Conservation (phyloP, 2,329 filamentous ascomycete species). For the Drechslerella dactyloides region DNA sequence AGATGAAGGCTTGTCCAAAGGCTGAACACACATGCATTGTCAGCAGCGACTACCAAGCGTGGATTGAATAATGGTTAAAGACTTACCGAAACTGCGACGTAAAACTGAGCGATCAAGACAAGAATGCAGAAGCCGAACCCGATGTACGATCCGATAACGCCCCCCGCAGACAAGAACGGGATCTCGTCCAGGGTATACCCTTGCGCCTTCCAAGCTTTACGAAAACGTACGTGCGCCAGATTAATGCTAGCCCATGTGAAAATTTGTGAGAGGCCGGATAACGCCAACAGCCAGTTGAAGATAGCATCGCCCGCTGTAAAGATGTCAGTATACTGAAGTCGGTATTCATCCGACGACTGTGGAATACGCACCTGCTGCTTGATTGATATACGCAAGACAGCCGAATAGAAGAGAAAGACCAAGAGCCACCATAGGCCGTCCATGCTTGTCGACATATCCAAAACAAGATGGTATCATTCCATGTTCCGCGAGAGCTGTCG, state of each 20-base stretch:
- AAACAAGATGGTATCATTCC: slow-evolving; percentile 56
- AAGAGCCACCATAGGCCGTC: slow-evolving; percentile 58
- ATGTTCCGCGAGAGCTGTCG: slow-evolving; percentile 34
- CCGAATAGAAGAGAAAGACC: slow-evolving; percentile 33
- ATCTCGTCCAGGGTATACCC: slow-evolving; percentile 62
- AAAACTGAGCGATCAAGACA: slow-evolving; percentile 64
- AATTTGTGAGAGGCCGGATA: slow-evolving; percentile 75
- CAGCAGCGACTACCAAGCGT: neutral
- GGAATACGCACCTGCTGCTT: slow-evolving; percentile 52
- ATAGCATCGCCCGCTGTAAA: slow-evolving; percentile 61
- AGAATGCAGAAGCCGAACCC: slow-evolving; percentile 67
- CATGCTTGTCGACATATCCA: slow-evolving; percentile 60
- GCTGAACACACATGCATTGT: slow-evolving; percentile 1
- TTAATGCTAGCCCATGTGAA: slow-evolving; percentile 77
- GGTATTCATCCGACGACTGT: neutral
- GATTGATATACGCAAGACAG: slow-evolving; percentile 43
- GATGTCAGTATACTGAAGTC: neutral
- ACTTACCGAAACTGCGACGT: slow-evolving; percentile 54
- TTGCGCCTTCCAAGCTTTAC: slow-evolving; percentile 67
- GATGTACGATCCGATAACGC: slow-evolving; percentile 68
- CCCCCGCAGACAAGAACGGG: slow-evolving; percentile 62
- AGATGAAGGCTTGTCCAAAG: slow-evolving; percentile 21
- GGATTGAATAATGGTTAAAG: neutral
- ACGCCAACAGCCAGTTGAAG: slow-evolving; percentile 71
- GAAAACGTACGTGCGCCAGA: slow-evolving; percentile 70